Conservation (phyloP, 768 basidiomycete genomes). For the Boletus bicolor region DNA sequence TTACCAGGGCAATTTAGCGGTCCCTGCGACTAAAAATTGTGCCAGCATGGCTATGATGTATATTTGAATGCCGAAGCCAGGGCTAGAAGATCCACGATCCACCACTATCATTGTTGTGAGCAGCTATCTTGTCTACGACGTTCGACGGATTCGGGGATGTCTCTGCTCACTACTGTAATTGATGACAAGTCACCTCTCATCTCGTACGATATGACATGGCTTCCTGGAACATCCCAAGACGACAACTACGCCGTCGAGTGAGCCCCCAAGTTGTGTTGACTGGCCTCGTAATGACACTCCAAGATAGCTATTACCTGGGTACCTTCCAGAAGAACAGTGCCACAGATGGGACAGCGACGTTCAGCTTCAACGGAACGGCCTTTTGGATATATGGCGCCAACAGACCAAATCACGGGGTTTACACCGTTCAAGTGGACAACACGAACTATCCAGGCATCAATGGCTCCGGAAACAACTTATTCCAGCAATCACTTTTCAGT, state of each 20-base stretch:
- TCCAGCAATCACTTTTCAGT: conserved; percentile 41
- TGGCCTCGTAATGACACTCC: background rate
- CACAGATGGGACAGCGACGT: conserved; percentile 35
- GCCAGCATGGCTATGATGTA: background rate
- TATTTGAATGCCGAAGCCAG: background rate
- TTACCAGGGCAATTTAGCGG: background rate
- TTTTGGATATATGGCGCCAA: conserved; percentile 50
- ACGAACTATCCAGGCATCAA: conserved; percentile 25
- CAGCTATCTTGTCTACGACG: background rate
- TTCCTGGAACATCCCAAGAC: conserved; percentile 19
- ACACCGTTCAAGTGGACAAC: conserved; percentile 42
- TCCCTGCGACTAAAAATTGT: background rate
- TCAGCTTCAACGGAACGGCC: conserved; percentile 48
- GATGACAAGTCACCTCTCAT: conserved; percentile 34
- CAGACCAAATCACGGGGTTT: conserved; percentile 45
- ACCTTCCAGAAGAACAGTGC: conserved; percentile 37
- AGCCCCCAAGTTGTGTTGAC: background rate
- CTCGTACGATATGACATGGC: conserved; percentile 24
- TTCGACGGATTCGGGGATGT: conserved; percentile 12
- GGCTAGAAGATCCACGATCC: background rate
- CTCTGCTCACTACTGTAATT: conserved; percentile 22
- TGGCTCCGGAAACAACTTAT: conserved; percentile 31
- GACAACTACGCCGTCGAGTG: conserved; percentile 19
- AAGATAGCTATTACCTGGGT: conserved; percentile 35
- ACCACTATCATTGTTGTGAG: no score